Evolutionary conservation across 805 yeast genomes (phyloP), one percentile per base, ranked within the genome.

Genomic region (Myxozyma neotropica): DNA sequence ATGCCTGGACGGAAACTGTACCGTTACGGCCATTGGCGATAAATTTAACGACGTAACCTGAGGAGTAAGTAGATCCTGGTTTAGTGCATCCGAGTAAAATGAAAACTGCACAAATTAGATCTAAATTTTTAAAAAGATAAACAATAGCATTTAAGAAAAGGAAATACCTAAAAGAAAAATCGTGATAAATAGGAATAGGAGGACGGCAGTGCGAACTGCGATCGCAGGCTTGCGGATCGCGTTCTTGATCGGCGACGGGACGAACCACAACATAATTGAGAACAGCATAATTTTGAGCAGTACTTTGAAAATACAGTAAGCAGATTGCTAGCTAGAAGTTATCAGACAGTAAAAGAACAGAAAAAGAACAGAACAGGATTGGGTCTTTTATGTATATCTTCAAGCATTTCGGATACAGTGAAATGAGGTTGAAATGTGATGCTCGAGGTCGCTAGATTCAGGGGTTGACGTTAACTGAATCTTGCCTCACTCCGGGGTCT

Each of bases 11-110:
- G 7, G 43, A 24, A 29, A 58, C 31, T 10, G 59, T 49, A 26
- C 48, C 47, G 38, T 61, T 57, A 13, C 39, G 27, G 24, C 48
- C 48, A 21, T 36, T 26, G n/a, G 56, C 26, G 23, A 36, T 42
- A 47, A 64, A 53, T 35, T 39, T 40, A 45, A 59, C 61, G 13
- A 55, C 57, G 58, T 57, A 64, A 13, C 63, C 59, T 13, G 53
- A 39, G 15, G 67, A 55, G 53, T 59, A 64, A 1, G 67, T 36
- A 1, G 52, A 23, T 6, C 29, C 45, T 4, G 64, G 6, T 35
- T 54, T 24, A 17, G 67, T 55, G 15, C 57, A 57, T 19, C 67
- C 67, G 19, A 63, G 57, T 35, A 64, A 24, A 10, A 55, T 54
- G 24, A 61, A 62, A 10, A 47, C 65, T 56, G n/a, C n/a, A n/a